Conservation (phyloP, 495 filamentous ascomycete species). For the Pyrenula aspistea region DNA sequence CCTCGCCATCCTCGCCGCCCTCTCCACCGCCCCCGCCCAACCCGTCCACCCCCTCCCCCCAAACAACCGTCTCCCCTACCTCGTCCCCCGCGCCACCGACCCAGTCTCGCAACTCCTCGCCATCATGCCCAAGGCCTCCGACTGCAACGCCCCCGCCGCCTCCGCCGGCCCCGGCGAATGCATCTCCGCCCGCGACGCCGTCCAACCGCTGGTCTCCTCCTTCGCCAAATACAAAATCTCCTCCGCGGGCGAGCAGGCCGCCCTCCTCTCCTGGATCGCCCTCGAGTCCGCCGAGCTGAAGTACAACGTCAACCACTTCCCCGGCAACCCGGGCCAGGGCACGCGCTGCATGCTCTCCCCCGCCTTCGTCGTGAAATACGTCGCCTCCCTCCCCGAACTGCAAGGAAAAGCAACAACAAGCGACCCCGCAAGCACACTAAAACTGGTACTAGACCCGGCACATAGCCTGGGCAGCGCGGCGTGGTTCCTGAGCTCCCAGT, state of each 20-base stretch:
- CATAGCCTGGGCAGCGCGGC: slow-evolving; percentile 62
- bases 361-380: slow-evolving; percentile 51
- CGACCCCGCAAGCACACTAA: slow-evolving; percentile 36
- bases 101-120: slow-evolving; percentile 27
- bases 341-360: slow-evolving; percentile 70
- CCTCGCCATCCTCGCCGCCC: slow-evolving; percentile 9
- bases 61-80: not conserved
- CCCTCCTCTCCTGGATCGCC: slow-evolving; percentile 48
- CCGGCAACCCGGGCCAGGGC: slow-evolving; percentile 56
- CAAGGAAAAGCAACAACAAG: slow-evolving; percentile 17
- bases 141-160: slow-evolving; percentile 31
- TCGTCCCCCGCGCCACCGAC: slow-evolving; percentile 14
- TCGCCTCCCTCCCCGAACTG: slow-evolving; percentile 39
- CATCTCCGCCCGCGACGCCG: slow-evolving; percentile 51
- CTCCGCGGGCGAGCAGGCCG: slow-evolving; percentile 45
- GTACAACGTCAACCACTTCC: slow-evolving; percentile 53
- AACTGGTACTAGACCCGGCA: slow-evolving; percentile 43
- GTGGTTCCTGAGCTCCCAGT: slow-evolving; percentile 66
- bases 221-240: slow-evolving; percentile 45
- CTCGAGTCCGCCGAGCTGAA: slow-evolving; percentile 58
- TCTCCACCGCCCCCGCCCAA: slow-evolving; percentile 11
- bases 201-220: slow-evolving; percentile 38
- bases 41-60: slow-evolving; percentile 6
- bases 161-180: slow-evolving; percentile 39
- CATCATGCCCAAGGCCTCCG: slow-evolving; percentile 35